A percentile compares a stretch with the other conserved stretches of the same genome.
Evolutionary conservation across 2,329 filamentous ascomycete genomes (phyloP).

Genomic region (Aspergillus brasiliensis): DNA sequence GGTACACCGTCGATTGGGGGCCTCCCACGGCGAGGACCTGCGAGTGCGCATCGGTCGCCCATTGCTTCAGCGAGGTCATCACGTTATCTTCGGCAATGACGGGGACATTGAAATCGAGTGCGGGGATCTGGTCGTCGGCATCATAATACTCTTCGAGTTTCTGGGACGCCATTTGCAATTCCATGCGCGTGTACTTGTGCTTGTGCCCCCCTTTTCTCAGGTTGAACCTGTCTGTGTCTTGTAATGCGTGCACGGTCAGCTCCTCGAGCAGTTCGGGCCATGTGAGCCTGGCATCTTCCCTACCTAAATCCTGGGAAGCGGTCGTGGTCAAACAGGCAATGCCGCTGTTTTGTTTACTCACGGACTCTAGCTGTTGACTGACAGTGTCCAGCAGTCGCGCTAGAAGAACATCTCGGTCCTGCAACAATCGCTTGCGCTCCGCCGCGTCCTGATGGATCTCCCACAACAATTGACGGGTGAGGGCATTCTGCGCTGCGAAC

Average conservation of each 20-base stretch:
- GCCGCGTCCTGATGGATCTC: conserved; percentile 39
- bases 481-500: conserved; percentile 37
- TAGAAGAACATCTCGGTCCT: conserved; percentile 30
- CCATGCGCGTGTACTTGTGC: conserved; percentile 36
- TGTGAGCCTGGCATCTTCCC: conserved; percentile 14
- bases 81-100: conserved; percentile 30
- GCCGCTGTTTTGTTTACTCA: conserved; percentile 30
- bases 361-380: conserved; percentile 26
- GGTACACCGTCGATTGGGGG: conserved; percentile 25
- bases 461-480: conserved; percentile 41
- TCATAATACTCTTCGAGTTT: conserved; percentile 41
- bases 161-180: conserved; percentile 37
- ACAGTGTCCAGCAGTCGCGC: conserved; percentile 28
- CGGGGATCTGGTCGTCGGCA: conserved; percentile 36
- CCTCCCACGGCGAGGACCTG: conserved; percentile 37
- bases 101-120: conserved; percentile 31
- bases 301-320: conserved; percentile 35
- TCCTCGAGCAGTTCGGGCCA: conserved; percentile 10
- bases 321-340: conserved; percentile 36
- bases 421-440: conserved; percentile 28
- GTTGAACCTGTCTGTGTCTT: conserved; percentile 32
- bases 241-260: conserved; percentile 17
- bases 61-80: conserved; percentile 35
- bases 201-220: conserved; percentile 31
- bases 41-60: conserved; percentile 36